phyloP scores from a whole-genome alignment of 768 basidiomycete species.

The Mycena pura region DNA sequence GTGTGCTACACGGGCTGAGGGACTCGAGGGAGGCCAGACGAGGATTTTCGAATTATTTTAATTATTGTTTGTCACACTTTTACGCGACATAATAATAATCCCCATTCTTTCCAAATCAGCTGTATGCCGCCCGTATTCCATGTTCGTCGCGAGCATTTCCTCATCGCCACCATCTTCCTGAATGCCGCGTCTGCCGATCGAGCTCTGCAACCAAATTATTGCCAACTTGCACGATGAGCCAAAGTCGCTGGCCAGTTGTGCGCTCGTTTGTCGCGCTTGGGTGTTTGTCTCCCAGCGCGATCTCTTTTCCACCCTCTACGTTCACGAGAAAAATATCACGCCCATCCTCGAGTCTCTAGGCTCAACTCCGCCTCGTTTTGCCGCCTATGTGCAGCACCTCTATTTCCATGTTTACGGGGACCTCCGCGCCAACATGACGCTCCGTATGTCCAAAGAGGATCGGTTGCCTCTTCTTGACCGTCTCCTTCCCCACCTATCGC shows the following conservation, averaged over 20 bases:
- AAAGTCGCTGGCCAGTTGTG: conserved; percentile 12
- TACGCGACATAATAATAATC: too few relatives aligned
- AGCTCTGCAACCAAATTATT: conserved; percentile 19
- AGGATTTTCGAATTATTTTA: too few relatives aligned
- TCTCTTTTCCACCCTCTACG: conserved; percentile 13
- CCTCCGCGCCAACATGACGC: background rate
- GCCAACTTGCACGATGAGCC: conserved; percentile 4
- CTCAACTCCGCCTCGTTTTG: background rate
- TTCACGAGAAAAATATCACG: conserved; percentile 11
- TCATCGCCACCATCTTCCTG: too few relatives aligned
- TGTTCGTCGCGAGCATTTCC: too few relatives aligned
- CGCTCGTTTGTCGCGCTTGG: conserved; percentile 22
- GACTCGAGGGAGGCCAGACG: too few relatives aligned
- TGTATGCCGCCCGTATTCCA: too few relatives aligned
- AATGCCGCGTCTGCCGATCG: conserved; percentile 17
- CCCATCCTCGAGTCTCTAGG: conserved; percentile 7
- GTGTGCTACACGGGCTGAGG: too few relatives aligned
- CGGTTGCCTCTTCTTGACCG: conserved; percentile 9
- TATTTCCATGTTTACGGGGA: conserved; percentile 14
- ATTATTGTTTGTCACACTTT: too few relatives aligned
- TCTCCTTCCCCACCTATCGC: conserved; percentile 21
- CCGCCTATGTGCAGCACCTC: conserved; percentile 12
- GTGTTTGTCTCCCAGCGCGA: conserved; percentile 6
- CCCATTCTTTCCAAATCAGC: too few relatives aligned
- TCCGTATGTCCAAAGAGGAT: background rate